Base-by-base conservation (phyloP, 176 grass and related monocot genomes). In the Panicum miliaceum region DNA sequence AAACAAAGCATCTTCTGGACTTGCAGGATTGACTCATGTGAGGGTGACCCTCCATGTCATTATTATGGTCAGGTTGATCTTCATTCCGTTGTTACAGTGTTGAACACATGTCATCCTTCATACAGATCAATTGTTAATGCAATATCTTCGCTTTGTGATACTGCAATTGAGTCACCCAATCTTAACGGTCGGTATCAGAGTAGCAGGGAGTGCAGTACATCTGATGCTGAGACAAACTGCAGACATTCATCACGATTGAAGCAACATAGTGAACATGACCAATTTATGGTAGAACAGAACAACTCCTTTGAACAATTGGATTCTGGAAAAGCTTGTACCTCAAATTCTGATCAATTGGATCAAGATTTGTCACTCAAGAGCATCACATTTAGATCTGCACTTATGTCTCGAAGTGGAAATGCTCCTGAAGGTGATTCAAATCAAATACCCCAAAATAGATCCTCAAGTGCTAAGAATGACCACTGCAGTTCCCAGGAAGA, bases 1-100 rank as follows among this genome's bases (percentile, higher is more conserved):
- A 48, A 79, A 72, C 53, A 92, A 16, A 85, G 14, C 11, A 75
- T 32, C 27, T 85, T 75, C 32, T 88, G 57, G 69, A 81, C 34
- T 85, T 99, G 79, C 97, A 99, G 97, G 84, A 79, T 89, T 75
- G 91, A 99, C 40, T 91, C 91, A 81, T 94, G 68, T 75, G 90
- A 90, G 48, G 67, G 13, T 22, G 82, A 82, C 71, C 64, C 86
- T 59, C 68, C 88, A 81, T 99, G 91, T 75, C 78, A 87, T 77
- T 94, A 94, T 89, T 99, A 99, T 88, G 79, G 77, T 74, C 89
- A 84, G 75, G 81, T 43, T 10, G 93, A 99, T 90, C 68, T 89
- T 69, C 83, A 80, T 71, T 77, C 80, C 72, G 81, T 99, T 94
- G 73, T 96, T 23, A 60, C 47, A 73, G 73, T 89, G 65, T 64